Evolutionary conservation across 495 filamentous ascomycete genomes (phyloP).

Genomic region (Penicillium bovifimosum): DNA sequence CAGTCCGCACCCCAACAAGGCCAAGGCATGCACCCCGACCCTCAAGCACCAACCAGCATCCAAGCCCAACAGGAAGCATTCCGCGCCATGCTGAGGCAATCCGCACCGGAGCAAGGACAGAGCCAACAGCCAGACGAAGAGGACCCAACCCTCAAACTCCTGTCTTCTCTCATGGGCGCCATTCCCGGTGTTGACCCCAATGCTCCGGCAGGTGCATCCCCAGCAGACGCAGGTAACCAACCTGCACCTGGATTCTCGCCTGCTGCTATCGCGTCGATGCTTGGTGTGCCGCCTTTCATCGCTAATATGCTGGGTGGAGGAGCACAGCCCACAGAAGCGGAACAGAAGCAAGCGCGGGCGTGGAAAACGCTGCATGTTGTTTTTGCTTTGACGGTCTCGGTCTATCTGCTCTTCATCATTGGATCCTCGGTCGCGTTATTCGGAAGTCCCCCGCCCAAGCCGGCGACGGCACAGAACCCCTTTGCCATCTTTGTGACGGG

Average conservation of each 20-base stretch:
- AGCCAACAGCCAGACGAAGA: conserved; percentile 32
- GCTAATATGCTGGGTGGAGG: conserved; percentile 34
- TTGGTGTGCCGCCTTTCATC: conserved; percentile 43
- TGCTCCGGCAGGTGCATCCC: conserved; percentile 31
- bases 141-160: conserved; percentile 58
- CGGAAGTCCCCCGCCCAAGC: conserved; percentile 50
- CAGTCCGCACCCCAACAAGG: conserved; percentile 27
- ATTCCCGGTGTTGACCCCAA: conserved; percentile 27
- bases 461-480: conserved; percentile 57
- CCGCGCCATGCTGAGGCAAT: conserved; percentile 39
- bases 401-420: conserved; percentile 55
- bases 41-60: conserved; percentile 13
- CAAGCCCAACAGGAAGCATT: conserved; percentile 37
- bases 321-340: conserved; percentile 30
- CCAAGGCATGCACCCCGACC: conserved; percentile 29
- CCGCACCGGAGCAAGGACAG: conserved; percentile 25
- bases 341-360: conserved; percentile 46
- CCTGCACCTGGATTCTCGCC: conserved; percentile 21
- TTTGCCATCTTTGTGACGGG: conserved; percentile 81
- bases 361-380: conserved; percentile 76
- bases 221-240: conserved; percentile 8
- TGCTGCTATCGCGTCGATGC: conserved; percentile 30
- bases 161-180: conserved; percentile 54
- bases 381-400: conserved; percentile 62
- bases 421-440: conserved; percentile 35